Evolutionary conservation across 495 filamentous ascomycete species (phyloP).

Genomic region (Talaromyces adpressus): DNA sequence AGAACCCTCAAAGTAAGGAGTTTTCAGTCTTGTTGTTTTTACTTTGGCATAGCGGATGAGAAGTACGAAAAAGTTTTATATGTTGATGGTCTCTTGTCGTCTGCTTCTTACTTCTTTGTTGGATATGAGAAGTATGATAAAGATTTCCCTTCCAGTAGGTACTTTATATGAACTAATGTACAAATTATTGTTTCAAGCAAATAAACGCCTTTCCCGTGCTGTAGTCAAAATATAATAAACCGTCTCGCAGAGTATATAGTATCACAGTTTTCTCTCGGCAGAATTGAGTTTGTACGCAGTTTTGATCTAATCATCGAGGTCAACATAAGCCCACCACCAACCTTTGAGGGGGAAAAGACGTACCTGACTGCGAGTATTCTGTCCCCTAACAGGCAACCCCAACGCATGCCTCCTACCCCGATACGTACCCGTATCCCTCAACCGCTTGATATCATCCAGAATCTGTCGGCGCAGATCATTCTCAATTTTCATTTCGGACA

Average conservation of each 20-base stretch:
- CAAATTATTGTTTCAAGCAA: not conserved
- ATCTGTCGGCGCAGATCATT: slow-evolving; percentile 74
- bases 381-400: slow-evolving; percentile 79
- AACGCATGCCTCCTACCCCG: slow-evolving; percentile 86
- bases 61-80: not conserved
- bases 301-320: slow-evolving; percentile 49
- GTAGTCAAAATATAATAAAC: not conserved
- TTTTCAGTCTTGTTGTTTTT: not conserved
- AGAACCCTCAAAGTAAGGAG: not conserved
- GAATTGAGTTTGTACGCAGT: slow-evolving; percentile 75
- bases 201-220: slow-evolving; percentile 7
- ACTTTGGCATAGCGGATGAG: not conserved
- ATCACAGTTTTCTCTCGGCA: slow-evolving; percentile 56
- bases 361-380: slow-evolving; percentile 76
- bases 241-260: not conserved
- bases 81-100: not conserved
- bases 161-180: slow-evolving; percentile 1
- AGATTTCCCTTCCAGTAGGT: not conserved
- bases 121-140: not conserved
- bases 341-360: slow-evolving; percentile 17
- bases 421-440: slow-evolving; percentile 89
- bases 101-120: not conserved
- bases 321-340: slow-evolving; percentile 6
- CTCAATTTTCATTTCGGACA: slow-evolving; percentile 90
- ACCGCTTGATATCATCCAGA: slow-evolving; percentile 73